phyloP scores from a whole-genome alignment of 2,329 filamentous ascomycete species.

The Cryphonectria naterciae region DNA sequence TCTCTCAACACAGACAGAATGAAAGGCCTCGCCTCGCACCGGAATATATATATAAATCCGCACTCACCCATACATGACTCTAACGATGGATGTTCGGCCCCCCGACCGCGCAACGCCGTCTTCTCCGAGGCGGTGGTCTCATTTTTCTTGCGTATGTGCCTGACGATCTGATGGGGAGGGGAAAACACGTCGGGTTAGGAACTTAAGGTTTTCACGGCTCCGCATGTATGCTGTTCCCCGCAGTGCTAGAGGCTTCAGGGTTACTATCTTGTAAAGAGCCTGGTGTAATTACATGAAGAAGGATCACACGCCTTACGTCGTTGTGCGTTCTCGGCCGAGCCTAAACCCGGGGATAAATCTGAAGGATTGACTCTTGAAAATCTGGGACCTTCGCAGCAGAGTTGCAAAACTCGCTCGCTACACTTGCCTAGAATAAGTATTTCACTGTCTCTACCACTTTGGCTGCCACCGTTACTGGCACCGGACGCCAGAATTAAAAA shows the following conservation, averaged over 20 bases:
- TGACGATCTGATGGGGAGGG: neutral
- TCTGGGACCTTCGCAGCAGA: neutral
- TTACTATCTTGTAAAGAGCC: neutral
- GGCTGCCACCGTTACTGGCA: neutral
- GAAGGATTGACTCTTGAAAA: neutral
- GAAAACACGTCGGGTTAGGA: neutral
- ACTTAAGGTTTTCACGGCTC: neutral
- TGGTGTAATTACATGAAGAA: neutral
- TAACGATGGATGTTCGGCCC: neutral
- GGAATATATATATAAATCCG: neutral
- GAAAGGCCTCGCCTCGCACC: neutral
- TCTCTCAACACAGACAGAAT: neutral
- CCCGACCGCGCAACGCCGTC: neutral
- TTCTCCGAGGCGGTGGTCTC: neutral
- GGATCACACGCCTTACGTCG: neutral
- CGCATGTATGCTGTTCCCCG: neutral
- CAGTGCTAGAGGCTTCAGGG: neutral
- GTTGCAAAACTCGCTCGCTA: neutral
- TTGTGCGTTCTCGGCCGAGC: neutral
- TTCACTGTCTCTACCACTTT: neutral
- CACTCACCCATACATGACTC: neutral
- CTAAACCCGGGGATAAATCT: neutral
- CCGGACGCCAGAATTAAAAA: neutral
- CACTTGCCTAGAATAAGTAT: neutral
- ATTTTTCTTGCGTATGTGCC: neutral